A percentile compares a stretch with the other conserved stretches of the same genome.
Conservation (phyloP, 768 basidiomycete species). For the Asterophora parasitica region DNA sequence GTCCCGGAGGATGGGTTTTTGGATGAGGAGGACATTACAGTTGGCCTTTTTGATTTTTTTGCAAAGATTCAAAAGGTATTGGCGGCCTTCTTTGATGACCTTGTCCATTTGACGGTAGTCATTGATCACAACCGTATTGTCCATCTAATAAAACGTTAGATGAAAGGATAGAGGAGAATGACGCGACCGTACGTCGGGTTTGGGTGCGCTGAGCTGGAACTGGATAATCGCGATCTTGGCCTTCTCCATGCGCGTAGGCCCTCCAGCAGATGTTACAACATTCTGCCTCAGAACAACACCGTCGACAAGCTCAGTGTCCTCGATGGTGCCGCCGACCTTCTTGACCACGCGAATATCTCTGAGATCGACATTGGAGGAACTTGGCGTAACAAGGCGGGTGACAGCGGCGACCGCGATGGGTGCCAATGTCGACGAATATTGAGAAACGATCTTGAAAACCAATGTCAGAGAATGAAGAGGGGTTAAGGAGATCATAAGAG, state of each 20-base stretch:
- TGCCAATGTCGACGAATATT: conserved; percentile 97
- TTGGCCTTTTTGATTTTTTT: conserved; percentile 99
- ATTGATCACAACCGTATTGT: conserved; percentile 98
- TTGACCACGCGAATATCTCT: conserved; percentile 95
- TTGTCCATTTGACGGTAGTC: conserved; percentile 99
- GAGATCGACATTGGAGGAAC: conserved; percentile 93
- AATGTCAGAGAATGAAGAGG: conserved; percentile 3
- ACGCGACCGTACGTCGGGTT: conserved; percentile 76
- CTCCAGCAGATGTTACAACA: conserved; percentile 84
- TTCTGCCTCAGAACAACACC: conserved; percentile 98
- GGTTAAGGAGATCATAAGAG: conserved; percentile 2
- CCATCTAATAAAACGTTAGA: conserved; percentile 65
- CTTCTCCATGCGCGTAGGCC: conserved; percentile 93
- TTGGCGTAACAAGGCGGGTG: conserved; percentile 80
- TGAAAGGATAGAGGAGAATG: background rate
- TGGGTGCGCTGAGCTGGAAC: conserved; percentile 96
- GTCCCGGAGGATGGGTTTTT: conserved; percentile 98
- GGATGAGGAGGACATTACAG: conserved; percentile 97
- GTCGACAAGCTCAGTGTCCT: conserved; percentile 95
- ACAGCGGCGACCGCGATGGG: conserved; percentile 98
- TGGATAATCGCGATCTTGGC: conserved; percentile 98
- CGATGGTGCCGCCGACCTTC: conserved; percentile 98
- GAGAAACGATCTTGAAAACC: conserved; percentile 82
- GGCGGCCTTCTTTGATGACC: conserved; percentile 97
- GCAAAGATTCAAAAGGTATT: conserved; percentile 96